Evolutionary conservation across 2,329 filamentous ascomycete genomes (phyloP).

Genomic region (Fusarium staphyleae): DNA sequence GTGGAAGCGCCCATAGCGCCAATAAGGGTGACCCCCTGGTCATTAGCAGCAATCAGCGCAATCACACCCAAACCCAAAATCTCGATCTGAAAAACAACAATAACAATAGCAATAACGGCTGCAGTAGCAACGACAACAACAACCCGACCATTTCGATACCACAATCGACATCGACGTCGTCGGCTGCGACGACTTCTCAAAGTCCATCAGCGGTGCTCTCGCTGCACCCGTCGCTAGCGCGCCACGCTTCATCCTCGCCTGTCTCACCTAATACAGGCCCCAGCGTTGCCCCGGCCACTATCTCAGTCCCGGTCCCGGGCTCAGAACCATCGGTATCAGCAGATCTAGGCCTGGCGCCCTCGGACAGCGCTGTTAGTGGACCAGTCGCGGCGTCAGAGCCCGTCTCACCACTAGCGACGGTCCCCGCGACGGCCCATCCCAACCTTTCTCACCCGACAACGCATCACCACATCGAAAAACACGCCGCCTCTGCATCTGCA

Average conservation of each 20-base stretch:
- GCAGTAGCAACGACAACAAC: slow-evolving; percentile 17
- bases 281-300: slow-evolving; percentile 26
- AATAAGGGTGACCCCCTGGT: slow-evolving; percentile 28
- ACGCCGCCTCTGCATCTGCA: slow-evolving; percentile 29
- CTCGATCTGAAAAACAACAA: slow-evolving; percentile 31
- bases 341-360: slow-evolving; percentile 20
- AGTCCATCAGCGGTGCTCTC: slow-evolving; percentile 33
- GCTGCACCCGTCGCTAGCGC: slow-evolving; percentile 33
- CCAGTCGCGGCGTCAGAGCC: slow-evolving; percentile 24
- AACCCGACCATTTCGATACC: not conserved
- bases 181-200: slow-evolving; percentile 27
- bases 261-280: slow-evolving; percentile 41
- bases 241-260: slow-evolving; percentile 32
- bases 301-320: slow-evolving; percentile 31
- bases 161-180: slow-evolving; percentile 27
- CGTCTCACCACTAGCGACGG: slow-evolving; percentile 21
- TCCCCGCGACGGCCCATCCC: slow-evolving; percentile 29
- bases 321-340: slow-evolving; percentile 22
- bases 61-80: slow-evolving; percentile 23
- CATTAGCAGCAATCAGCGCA: slow-evolving; percentile 21
- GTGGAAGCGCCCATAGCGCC: slow-evolving; percentile 37
- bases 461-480: slow-evolving; percentile 41
- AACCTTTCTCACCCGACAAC: slow-evolving; percentile 40
- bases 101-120: slow-evolving; percentile 11
- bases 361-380: slow-evolving; percentile 25